Percentiles rank a stretch among this genome's conserved stretches.
These are phyloP conservation scores for Emydomyces testavorans DNA, from an alignment of 2,329 filamentous ascomycete species.

Conservation along the genomic window DNA sequence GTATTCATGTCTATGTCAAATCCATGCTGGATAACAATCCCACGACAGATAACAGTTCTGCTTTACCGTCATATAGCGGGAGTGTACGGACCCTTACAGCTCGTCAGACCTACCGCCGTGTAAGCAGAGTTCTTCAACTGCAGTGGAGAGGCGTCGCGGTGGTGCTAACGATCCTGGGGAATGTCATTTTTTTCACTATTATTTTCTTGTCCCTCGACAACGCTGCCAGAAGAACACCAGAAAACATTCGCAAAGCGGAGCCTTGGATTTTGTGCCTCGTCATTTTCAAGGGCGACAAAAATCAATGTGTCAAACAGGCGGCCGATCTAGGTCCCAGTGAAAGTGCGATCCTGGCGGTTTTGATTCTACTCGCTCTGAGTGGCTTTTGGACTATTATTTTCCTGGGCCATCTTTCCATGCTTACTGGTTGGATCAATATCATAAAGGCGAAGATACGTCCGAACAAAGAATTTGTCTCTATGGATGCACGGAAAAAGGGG, in stretches of 20 bases:
- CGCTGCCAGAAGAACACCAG: conserved; percentile 47
- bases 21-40: conserved; percentile 63
- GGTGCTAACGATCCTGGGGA: conserved; percentile 75
- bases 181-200: conserved; percentile 88
- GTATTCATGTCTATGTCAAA: conserved; percentile 84
- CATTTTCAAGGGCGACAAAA: conserved; percentile 46
- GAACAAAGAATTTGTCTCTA: conserved; percentile 72
- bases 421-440: conserved; percentile 68
- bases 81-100: conserved; percentile 72
- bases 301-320: conserved; percentile 53
- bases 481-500: conserved; percentile 59
- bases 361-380: conserved; percentile 73
- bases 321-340: conserved; percentile 57
- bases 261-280: conserved; percentile 67
- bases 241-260: conserved; percentile 44
- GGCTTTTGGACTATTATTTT: conserved; percentile 77
- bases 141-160: conserved; percentile 92
- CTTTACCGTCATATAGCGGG: conserved; percentile 60
- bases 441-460: conserved; percentile 39
- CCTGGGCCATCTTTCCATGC: conserved; percentile 72
- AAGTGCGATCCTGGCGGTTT: conserved; percentile 64
- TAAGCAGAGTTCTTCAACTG: conserved; percentile 74
- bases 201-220: conserved; percentile 83
- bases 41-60: conserved; percentile 58
- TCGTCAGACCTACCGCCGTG: conserved; percentile 73